Evolutionary conservation across 1,284 basidiomycete species (phyloP).

Genomic region (Schizophyllum commune): DNA sequence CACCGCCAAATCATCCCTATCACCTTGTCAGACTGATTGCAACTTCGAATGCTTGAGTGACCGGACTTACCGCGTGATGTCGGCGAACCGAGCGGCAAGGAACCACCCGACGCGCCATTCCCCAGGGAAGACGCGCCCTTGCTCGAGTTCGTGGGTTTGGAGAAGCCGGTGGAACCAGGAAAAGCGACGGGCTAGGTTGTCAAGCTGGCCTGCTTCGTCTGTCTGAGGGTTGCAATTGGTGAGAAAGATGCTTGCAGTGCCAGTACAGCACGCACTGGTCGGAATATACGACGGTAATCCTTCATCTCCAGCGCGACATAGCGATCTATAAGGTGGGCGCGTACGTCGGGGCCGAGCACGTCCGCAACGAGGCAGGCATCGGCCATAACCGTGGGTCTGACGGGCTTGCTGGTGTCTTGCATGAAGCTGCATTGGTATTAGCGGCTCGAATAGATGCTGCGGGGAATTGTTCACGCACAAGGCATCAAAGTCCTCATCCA

Average conservation of each 20-base stretch:
- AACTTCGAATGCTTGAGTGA: neutral
- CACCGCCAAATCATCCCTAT: slow-evolving; percentile 63
- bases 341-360: slow-evolving; percentile 78
- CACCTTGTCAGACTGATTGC: neutral
- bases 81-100: slow-evolving; percentile 75
- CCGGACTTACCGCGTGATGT: slow-evolving; percentile 68
- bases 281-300: slow-evolving; percentile 96
- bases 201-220: slow-evolving; percentile 93
- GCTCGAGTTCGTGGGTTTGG: slow-evolving; percentile 83
- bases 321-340: slow-evolving; percentile 77
- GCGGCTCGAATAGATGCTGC: neutral
- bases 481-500: slow-evolving; percentile 84
- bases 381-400: slow-evolving; percentile 56
- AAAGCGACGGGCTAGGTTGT: slow-evolving; percentile 90
- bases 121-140: slow-evolving; percentile 72
- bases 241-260: neutral
- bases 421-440: slow-evolving; percentile 49
- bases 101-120: slow-evolving; percentile 81
- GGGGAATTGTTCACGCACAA: slow-evolving; percentile 51
- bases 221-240: slow-evolving; percentile 21
- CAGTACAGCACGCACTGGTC: slow-evolving; percentile 28
- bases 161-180: slow-evolving; percentile 96
- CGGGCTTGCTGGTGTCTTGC: slow-evolving; percentile 64
- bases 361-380: slow-evolving; percentile 84
- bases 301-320: slow-evolving; percentile 89